These are phyloP conservation scores for Cryptosporidium tyzzeri DNA, from an alignment of 169 alveolate species.

Conservation along the genomic window DNA sequence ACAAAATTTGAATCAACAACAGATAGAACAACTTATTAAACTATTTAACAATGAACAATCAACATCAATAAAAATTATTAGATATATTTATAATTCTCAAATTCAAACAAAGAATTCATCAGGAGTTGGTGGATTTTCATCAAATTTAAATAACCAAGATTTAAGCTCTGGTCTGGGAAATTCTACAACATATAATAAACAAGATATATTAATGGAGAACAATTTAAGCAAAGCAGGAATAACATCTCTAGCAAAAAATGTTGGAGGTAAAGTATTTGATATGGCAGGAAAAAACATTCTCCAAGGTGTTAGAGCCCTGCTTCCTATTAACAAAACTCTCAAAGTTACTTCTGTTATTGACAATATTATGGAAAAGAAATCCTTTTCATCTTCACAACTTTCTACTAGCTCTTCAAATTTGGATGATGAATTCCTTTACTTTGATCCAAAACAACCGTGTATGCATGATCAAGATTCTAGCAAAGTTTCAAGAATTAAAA, in stretches of 20 bases:
- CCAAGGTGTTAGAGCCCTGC: conserved; percentile 73
- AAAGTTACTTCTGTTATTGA: conserved; percentile 82
- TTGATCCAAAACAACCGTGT: conserved; percentile 82
- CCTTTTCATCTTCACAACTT: conserved; percentile 77
- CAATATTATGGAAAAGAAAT: conserved; percentile 82
- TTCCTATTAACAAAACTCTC: conserved; percentile 75
- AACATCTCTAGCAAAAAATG: conserved; percentile 56
- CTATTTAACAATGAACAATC: conserved; percentile 31
- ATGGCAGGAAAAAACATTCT: conserved; percentile 75
- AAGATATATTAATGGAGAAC: background rate
- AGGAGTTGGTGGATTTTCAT: background rate
- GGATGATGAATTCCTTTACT: conserved; percentile 75
- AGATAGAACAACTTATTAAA: conserved; percentile 25
- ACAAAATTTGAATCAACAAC: conserved; percentile 33
- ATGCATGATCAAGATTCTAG: conserved; percentile 80
- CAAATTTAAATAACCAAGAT: conserved; percentile 2
- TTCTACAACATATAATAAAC: conserved; percentile 5
- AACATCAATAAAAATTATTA: conserved; percentile 9
- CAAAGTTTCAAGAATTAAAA: conserved; percentile 65
- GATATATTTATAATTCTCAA: conserved; percentile 7
- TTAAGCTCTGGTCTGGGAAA: background rate
- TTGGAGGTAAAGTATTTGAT: conserved; percentile 70
- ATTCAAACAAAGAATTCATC: conserved; percentile 21
- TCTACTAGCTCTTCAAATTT: conserved; percentile 19
- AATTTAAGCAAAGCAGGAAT: conserved; percentile 46